A percentile compares a stretch with the other conserved stretches of the same genome.
These are phyloP conservation scores for Penicillium sp. DNA, from an alignment of 2,329 filamentous ascomycete species.

Conservation along the genomic window DNA sequence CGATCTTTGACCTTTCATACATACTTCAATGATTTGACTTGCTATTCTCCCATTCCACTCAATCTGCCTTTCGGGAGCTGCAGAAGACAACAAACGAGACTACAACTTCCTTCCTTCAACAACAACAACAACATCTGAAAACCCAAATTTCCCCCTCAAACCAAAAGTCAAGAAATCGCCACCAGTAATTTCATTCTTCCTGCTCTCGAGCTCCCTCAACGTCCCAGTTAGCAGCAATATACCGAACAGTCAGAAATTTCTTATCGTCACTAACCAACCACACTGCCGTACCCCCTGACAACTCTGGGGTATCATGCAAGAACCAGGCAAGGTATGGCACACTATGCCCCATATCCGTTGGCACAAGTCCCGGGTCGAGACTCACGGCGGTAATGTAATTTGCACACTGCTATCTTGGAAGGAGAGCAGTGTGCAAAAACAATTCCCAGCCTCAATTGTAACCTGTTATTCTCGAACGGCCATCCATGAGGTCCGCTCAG, in stretches of 20 bases:
- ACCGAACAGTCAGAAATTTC: conserved; percentile 15
- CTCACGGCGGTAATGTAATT: conserved; percentile 36
- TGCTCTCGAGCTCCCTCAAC: conserved; percentile 19
- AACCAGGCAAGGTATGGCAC: conserved; percentile 13
- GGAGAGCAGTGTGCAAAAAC: no score
- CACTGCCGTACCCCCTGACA: conserved; percentile 16
- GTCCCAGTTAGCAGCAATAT: conserved; percentile 19
- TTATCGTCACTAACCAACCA: conserved; percentile 17
- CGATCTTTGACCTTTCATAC: no score
- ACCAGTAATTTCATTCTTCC: conserved; percentile 16
- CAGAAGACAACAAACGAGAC: background rate
- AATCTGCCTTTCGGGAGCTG: no score
- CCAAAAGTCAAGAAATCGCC: conserved; percentile 4
- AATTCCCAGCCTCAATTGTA: no score
- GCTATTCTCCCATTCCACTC: no score
- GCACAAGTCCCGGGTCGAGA: conserved; percentile 39
- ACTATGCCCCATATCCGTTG: conserved; percentile 32
- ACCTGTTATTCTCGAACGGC: no score
- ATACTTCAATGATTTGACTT: no score
- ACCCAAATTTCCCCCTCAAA: conserved; percentile 7
- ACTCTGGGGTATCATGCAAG: conserved; percentile 12
- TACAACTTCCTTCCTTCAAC: background rate
- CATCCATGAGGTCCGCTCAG: no score
- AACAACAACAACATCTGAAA: conserved; percentile 2
- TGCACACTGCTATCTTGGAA: conserved; percentile 36